Percentiles rank a stretch among this genome's conserved stretches.
Evolutionary conservation across 1,284 basidiomycete genomes (phyloP).

Genomic region (Wolfiporia cocos): DNA sequence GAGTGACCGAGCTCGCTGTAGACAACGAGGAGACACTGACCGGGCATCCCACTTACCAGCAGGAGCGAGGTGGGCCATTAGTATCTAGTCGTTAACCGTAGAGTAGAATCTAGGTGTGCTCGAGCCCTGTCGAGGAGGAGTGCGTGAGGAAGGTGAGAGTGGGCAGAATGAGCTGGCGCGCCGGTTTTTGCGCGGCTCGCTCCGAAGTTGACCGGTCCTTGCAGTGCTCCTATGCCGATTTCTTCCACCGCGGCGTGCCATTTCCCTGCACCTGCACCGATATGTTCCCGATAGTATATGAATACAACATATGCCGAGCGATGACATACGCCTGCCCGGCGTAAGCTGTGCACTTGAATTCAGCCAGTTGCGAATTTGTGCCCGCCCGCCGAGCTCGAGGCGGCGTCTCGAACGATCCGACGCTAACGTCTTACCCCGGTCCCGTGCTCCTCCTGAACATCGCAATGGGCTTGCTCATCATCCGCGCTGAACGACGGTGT

Average conservation of each 20-base stretch:
- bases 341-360: no score
- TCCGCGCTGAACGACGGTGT: no score
- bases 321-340: no score
- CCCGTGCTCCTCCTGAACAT: no score
- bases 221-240: conserved; percentile 1
- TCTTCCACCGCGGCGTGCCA: not conserved
- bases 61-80: conserved; percentile 29
- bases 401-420: no score
- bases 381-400: no score
- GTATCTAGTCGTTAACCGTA: conserved; percentile 21
- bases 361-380: no score
- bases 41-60: conserved; percentile 66
- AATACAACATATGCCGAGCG: no score
- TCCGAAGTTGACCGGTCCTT: conserved; percentile 16
- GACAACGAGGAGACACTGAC: conserved; percentile 28
- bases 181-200: conserved; percentile 12
- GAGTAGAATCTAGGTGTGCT: conserved; percentile 16
- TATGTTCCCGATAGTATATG: not conserved
- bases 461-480: no score
- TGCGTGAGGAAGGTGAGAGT: conserved; percentile 13
- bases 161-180: conserved; percentile 13
- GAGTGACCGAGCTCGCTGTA: no score
- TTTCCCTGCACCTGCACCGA: not conserved
- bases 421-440: no score
- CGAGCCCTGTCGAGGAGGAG: conserved; percentile 22